Base-by-base conservation (phyloP, 306 rosid genomes). In the Trichosanthes truncata region DNA sequence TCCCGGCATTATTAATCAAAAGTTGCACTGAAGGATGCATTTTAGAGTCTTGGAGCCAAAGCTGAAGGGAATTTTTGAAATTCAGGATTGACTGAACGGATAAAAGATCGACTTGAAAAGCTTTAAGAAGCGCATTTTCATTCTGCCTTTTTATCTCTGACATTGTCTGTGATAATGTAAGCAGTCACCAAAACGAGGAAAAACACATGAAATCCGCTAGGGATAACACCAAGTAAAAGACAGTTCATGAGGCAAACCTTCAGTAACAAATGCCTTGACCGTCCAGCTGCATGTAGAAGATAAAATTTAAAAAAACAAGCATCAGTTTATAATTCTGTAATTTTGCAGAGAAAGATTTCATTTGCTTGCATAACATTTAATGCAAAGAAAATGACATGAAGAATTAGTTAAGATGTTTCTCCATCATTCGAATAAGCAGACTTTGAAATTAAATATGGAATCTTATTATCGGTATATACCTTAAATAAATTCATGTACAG, bases 1-100 rank as follows among this genome's bases (percentile, higher is more conserved):
- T 88, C 81, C 98, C 98, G 74, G 97, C 98, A 80, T 90, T 89
- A 89, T 94, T 94, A 69, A 94, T 85, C 78, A 94, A 84, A 72
- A 94, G 62, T 81, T 92, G 97, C 77, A 92, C 79, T 0, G 98
- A 94, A 90, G 89, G 82, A 89, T 91, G 95, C 93, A 94, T 82
- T 79, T 82, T 74, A 38, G 97, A 88, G 81, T 87, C 85, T 61
- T 80, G 77, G 71, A 94, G 94, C 97, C 98, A 94, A 82, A 84
- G 88, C 82, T 74, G 86, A 81, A 94, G 78, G 60, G 97, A 91
- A 26, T 11, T 75, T 81, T 66, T 85, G 79, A 94, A 94, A 76
- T 84, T 80, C 74, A 85, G 17, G 71, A 86, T 83, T 7, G 97
- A 92, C 82, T 83, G 76, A 33, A 91, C 71, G 3, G 95, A 94